A percentile compares a stretch with the other conserved stretches of the same genome.
Conservation (phyloP, 345 rosid species). For the Nasturtium officinale region DNA sequence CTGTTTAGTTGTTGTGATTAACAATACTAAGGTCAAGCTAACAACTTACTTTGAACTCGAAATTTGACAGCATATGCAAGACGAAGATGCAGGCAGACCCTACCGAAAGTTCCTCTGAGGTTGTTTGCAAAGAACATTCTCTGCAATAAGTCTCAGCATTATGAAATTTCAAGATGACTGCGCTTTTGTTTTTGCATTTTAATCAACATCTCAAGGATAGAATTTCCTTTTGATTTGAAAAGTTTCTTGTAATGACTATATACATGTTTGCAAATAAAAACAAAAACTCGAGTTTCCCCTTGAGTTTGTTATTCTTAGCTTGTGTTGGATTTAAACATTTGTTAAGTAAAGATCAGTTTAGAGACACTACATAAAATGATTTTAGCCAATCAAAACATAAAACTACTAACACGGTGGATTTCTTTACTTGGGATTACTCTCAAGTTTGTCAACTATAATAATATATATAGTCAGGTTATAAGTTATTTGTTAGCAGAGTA, state of each 20-base stretch:
- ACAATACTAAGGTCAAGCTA: constrained; percentile 6
- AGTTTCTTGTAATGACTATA: constrained; percentile 24
- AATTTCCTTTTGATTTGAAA: not conserved
- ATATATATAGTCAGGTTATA: not conserved
- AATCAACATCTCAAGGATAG: constrained; percentile 25
- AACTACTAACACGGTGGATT: no score
- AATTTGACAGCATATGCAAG: constrained; percentile 82
- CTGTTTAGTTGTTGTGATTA: constrained; percentile 1
- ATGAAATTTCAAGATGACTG: constrained; percentile 15
- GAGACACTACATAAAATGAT: no score
- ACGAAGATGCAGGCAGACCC: constrained; percentile 88
- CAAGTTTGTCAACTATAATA: not conserved
- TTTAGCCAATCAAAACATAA: no score
- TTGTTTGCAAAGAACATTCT: constrained; percentile 2
- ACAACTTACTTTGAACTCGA: not conserved
- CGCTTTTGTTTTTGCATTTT: constrained; percentile 10
- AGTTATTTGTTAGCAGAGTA: no score
- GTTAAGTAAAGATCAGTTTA: not conserved
- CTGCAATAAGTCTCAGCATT: constrained; percentile 24
- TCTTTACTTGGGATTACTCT: not conserved
- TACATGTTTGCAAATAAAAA: constrained; percentile 14
- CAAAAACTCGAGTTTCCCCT: not conserved
- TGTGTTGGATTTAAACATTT: constrained; percentile 4
- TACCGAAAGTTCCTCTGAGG: constrained; percentile 74
- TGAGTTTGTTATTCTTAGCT: not conserved